Evolutionary conservation across 768 basidiomycete genomes (phyloP).

Genomic region (Lactifluus hygrophoroides): DNA sequence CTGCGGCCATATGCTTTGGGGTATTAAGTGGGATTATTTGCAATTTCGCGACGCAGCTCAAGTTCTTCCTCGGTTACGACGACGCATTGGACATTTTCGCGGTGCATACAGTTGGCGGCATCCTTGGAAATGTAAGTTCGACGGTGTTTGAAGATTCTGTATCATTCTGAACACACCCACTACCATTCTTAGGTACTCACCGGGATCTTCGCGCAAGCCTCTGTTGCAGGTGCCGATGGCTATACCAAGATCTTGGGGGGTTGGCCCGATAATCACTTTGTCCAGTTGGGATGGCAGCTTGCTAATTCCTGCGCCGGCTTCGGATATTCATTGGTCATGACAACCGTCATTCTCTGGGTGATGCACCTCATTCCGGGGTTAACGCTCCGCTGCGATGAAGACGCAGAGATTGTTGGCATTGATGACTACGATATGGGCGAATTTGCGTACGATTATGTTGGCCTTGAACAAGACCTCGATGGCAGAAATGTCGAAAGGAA

Average conservation of each 20-base stretch:
- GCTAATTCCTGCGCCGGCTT: conserved; percentile 28
- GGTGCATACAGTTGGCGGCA: conserved; percentile 67
- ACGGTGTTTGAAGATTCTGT: neutral
- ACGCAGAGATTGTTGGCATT: conserved; percentile 36
- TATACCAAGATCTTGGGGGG: conserved; percentile 37
- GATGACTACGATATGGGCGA: conserved; percentile 89
- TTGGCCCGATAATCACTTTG: conserved; percentile 33
- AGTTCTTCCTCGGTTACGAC: conserved; percentile 68
- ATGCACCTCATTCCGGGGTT: conserved; percentile 41
- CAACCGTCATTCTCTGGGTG: conserved; percentile 32
- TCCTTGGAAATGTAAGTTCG: conserved; percentile 52
- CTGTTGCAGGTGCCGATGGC: conserved; percentile 40
- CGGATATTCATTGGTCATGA: conserved; percentile 29
- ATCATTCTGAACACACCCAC: neutral
- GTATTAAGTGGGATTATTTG: conserved; percentile 75
- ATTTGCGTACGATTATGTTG: conserved; percentile 83
- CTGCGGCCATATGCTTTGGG: conserved; percentile 81
- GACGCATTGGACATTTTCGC: conserved; percentile 90
- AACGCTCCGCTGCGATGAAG: conserved; percentile 28
- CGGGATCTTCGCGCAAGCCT: conserved; percentile 26
- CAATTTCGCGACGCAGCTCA: conserved; percentile 95
- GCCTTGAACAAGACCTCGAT: conserved; percentile 35
- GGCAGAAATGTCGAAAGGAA: conserved; percentile 11
- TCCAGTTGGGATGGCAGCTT: conserved; percentile 40
- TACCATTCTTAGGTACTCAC: conserved; percentile 27